phyloP scores from a whole-genome alignment of 2,329 filamentous ascomycete species.

The Talaromyces sp. region DNA sequence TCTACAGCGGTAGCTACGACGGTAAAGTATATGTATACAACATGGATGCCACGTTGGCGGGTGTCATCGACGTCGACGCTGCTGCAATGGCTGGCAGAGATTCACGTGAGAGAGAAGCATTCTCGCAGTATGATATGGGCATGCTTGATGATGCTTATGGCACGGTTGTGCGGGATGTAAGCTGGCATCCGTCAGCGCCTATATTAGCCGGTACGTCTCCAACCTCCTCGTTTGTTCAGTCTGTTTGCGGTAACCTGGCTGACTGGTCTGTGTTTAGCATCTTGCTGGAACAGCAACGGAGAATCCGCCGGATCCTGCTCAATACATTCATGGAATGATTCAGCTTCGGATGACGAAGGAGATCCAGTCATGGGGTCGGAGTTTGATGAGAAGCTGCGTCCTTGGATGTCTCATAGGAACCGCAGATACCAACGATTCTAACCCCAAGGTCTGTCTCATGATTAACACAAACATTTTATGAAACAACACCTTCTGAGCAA shows the following conservation, averaged over 20 bases:
- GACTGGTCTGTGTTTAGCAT: constrained; percentile 52
- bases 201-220: constrained; percentile 62
- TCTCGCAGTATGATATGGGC: constrained; percentile 54
- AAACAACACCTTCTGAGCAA: not conserved
- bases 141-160: constrained; percentile 61
- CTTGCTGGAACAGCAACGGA: constrained; percentile 75
- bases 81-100: constrained; percentile 61
- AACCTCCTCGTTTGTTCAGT: not conserved
- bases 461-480: not conserved
- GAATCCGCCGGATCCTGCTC: constrained; percentile 71
- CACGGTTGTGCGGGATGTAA: constrained; percentile 80
- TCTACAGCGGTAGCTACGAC: constrained; percentile 87
- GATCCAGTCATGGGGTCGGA: constrained; percentile 56
- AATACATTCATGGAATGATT: constrained; percentile 73
- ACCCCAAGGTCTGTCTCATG: not conserved
- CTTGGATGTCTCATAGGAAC: not conserved
- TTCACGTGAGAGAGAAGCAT: constrained; percentile 51
- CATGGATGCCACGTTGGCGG: constrained; percentile 78
- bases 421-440: not conserved
- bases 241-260: not conserved
- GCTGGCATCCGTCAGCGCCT: constrained; percentile 83
- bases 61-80: constrained; percentile 69
- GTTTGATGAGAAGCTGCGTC: constrained; percentile 58
- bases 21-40: constrained; percentile 92
- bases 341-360: constrained; percentile 59